These are phyloP conservation scores for Melampsora abietis-canadensis DNA, from an alignment of 1,284 basidiomycete genomes.

Conservation along the genomic window DNA sequence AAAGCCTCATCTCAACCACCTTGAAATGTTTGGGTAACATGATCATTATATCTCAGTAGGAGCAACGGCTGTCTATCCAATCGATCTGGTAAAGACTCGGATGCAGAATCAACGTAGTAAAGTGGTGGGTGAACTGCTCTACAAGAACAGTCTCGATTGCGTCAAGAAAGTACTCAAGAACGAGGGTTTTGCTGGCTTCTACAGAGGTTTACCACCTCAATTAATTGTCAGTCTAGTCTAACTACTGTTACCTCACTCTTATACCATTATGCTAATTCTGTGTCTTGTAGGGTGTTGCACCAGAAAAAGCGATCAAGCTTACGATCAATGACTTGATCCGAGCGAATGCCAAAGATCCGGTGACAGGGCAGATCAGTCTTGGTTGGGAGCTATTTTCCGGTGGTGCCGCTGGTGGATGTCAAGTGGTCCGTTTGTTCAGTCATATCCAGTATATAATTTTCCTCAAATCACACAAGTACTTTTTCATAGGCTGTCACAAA, in stretches of 20 bases:
- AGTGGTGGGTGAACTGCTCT: constrained; percentile 87
- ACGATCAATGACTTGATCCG: constrained; percentile 94
- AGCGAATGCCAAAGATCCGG: constrained; percentile 77
- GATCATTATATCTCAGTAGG: constrained; percentile 59
- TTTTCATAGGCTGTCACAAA: constrained; percentile 78
- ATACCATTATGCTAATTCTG: neutral
- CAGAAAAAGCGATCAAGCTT: constrained; percentile 92
- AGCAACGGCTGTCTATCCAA: constrained; percentile 88
- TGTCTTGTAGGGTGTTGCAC: constrained; percentile 77
- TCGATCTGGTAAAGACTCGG: constrained; percentile 79
- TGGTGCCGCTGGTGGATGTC: constrained; percentile 89
- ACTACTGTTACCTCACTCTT: neutral
- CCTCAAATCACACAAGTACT: constrained; percentile 6
- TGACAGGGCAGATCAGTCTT: constrained; percentile 85
- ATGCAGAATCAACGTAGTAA: constrained; percentile 97
- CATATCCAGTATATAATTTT: constrained; percentile 5
- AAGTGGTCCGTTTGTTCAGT: constrained; percentile 70
- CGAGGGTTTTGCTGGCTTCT: constrained; percentile 88
- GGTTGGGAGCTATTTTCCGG: constrained; percentile 86
- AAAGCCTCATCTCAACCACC: neutral
- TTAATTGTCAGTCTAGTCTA: constrained; percentile 66
- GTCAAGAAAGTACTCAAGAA: constrained; percentile 89
- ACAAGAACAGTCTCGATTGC: constrained; percentile 92
- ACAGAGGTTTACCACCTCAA: constrained; percentile 91
- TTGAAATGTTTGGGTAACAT: neutral